Percentiles rank a stretch among this genome's conserved stretches.
Evolutionary conservation across 1,284 basidiomycete genomes (phyloP).

Genomic region (Pisolithus thermaeus): DNA sequence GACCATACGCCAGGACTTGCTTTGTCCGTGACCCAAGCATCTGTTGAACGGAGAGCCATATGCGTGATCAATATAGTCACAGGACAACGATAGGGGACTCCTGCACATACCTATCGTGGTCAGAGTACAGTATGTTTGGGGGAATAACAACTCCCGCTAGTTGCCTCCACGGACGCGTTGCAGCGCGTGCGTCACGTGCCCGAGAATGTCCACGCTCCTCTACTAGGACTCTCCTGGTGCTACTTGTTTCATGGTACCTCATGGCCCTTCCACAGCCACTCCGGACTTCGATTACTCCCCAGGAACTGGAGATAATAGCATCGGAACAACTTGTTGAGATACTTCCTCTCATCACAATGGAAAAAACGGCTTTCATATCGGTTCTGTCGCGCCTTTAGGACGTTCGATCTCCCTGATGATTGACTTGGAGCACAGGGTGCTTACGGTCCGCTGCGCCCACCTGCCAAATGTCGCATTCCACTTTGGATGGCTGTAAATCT

Average conservation of each 20-base stretch:
- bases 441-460: conserved; percentile 91
- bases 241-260: neutral
- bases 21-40: conserved; percentile 59
- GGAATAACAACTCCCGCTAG: no score
- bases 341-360: conserved; percentile 82
- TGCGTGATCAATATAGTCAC: no score
- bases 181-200: neutral
- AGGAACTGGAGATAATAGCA: conserved; percentile 83
- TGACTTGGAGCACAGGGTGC: conserved; percentile 53
- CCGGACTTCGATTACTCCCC: conserved; percentile 60
- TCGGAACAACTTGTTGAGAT: conserved; percentile 79
- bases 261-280: conserved; percentile 66
- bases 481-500: conserved; percentile 94
- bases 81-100: no score
- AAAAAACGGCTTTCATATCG: conserved; percentile 81
- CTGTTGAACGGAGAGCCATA: neutral
- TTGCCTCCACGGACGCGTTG: no score
- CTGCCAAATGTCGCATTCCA: conserved; percentile 76
- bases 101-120: no score
- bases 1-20: conserved; percentile 65
- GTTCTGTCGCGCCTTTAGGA: conserved; percentile 24
- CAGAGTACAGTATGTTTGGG: no score
- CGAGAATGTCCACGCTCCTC: neutral
- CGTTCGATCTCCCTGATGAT: conserved; percentile 30
- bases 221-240: neutral